A percentile compares a stretch with the other conserved stretches of the same genome.
These are phyloP conservation scores for Amanita polypyramis DNA, from an alignment of 768 basidiomycete genomes.

Conservation along the genomic window DNA sequence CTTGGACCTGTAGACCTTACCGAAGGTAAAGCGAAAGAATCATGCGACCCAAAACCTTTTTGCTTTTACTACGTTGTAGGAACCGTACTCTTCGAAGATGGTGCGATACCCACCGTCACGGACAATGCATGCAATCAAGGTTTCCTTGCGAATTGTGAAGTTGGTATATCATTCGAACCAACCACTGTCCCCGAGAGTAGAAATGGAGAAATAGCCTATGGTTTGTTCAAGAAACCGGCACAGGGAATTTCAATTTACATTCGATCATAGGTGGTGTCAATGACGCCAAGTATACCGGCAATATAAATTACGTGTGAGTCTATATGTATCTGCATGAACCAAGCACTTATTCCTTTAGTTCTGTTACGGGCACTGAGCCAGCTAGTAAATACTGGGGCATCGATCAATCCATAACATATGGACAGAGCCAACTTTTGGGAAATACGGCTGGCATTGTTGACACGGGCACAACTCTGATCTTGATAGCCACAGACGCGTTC, in stretches of 20 bases:
- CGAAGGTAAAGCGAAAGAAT: slow-evolving; percentile 18
- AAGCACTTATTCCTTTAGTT: slow-evolving; percentile 18
- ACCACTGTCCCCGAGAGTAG: background rate
- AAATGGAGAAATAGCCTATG: background rate
- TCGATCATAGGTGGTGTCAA: background rate
- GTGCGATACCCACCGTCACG: slow-evolving; percentile 43
- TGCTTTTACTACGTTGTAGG: slow-evolving; percentile 12
- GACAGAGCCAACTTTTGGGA: slow-evolving; percentile 28
- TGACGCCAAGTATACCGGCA: background rate
- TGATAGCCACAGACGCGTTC: slow-evolving; percentile 38
- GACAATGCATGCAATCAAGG: background rate
- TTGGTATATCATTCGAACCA: background rate
- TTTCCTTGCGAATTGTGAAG: background rate
- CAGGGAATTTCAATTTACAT: background rate
- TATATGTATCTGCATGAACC: background rate
- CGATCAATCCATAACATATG: slow-evolving; percentile 43
- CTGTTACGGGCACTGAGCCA: slow-evolving; percentile 36
- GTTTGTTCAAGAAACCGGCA: background rate
- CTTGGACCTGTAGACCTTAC: slow-evolving; percentile 55
- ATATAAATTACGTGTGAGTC: background rate
- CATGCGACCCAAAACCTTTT: background rate
- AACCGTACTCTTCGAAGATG: slow-evolving; percentile 20
- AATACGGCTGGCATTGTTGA: slow-evolving; percentile 49
- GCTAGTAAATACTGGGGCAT: slow-evolving; percentile 49
- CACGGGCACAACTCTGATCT: slow-evolving; percentile 45